These are phyloP conservation scores for Gryganskiella cystojenkinii DNA, from an alignment of 192 early-diverging fungal genomes.

Conservation along the genomic window DNA sequence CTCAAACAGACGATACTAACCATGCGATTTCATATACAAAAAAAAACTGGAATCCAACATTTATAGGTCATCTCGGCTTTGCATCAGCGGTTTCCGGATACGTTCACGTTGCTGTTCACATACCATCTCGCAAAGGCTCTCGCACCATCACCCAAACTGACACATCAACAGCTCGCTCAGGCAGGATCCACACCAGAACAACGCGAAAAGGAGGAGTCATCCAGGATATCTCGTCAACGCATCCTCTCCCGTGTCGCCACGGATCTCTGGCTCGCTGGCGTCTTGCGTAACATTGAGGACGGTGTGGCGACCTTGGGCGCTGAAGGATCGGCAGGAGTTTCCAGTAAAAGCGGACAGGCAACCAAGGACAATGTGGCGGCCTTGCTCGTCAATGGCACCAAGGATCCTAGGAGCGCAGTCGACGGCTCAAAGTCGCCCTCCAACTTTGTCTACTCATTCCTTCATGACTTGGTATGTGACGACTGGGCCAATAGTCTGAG, in stretches of 20 bases:
- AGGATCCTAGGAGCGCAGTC: constrained; percentile 20
- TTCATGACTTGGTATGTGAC: constrained; percentile 66
- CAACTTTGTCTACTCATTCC: constrained; percentile 60
- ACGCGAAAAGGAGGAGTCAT: constrained; percentile 87
- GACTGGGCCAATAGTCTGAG: no score
- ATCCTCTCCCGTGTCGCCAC: constrained; percentile 74
- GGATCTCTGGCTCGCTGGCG: constrained; percentile 87
- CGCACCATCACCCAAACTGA: constrained; percentile 61
- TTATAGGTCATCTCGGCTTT: constrained; percentile 76
- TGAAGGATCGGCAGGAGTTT: constrained; percentile 37
- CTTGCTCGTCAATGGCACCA: constrained; percentile 39
- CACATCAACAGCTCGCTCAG: constrained; percentile 61
- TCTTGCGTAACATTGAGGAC: constrained; percentile 75
- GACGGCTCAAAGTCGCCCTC: constrained; percentile 48
- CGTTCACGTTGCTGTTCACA: constrained; percentile 78
- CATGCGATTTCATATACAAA: not conserved
- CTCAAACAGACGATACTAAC: constrained; percentile 13
- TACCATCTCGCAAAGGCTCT: constrained; percentile 73
- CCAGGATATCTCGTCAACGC: constrained; percentile 73
- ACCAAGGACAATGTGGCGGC: constrained; percentile 62
- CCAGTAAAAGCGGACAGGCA: constrained; percentile 51
- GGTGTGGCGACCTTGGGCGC: constrained; percentile 61
- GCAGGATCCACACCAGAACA: constrained; percentile 76
- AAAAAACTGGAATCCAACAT: not conserved
- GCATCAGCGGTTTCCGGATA: constrained; percentile 90